These are phyloP conservation scores for Penicillium sp. DNA, from an alignment of 2,329 filamentous ascomycete species.

Conservation along the genomic window DNA sequence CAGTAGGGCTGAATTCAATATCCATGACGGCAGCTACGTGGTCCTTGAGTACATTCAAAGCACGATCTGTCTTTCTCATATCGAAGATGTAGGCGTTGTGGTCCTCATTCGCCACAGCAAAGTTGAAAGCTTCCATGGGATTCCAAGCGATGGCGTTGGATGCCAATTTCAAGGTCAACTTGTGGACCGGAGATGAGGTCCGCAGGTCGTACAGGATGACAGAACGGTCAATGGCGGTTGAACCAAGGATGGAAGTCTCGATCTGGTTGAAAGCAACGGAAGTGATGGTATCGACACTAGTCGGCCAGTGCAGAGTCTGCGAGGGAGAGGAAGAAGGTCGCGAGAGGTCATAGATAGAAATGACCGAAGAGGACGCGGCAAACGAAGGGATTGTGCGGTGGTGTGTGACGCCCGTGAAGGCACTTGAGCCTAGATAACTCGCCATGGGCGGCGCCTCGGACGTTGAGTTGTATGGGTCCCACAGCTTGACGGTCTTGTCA, in stretches of 20 bases:
- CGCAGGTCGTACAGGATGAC: slow-evolving; percentile 89
- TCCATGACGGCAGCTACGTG: slow-evolving; percentile 94
- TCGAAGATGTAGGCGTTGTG: slow-evolving; percentile 93
- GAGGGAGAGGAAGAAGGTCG: slow-evolving; percentile 71
- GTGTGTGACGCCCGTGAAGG: slow-evolving; percentile 78
- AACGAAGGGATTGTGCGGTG: slow-evolving; percentile 76
- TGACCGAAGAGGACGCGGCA: slow-evolving; percentile 67
- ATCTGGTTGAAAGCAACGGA: slow-evolving; percentile 86
- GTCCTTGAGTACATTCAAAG: slow-evolving; percentile 83
- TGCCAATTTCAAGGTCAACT: slow-evolving; percentile 74
- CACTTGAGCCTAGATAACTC: slow-evolving; percentile 76
- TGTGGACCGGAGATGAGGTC: slow-evolving; percentile 75
- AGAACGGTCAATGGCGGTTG: slow-evolving; percentile 77
- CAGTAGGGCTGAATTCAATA: slow-evolving; percentile 90
- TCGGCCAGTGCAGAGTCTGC: slow-evolving; percentile 82
- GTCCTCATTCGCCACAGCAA: slow-evolving; percentile 89
- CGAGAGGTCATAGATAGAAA: slow-evolving; percentile 85
- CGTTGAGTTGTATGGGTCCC: slow-evolving; percentile 76
- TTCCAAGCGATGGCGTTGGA: slow-evolving; percentile 87
- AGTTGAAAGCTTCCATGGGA: slow-evolving; percentile 94
- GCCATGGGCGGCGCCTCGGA: slow-evolving; percentile 67
- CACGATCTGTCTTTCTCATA: slow-evolving; percentile 82
- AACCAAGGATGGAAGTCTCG: slow-evolving; percentile 85
- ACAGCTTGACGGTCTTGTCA: slow-evolving; percentile 84
- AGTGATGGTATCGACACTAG: slow-evolving; percentile 82